Percentiles rank a stretch among this genome's conserved stretches.
These are phyloP conservation scores for Trichoderma atroviride DNA, from an alignment of 2,329 filamentous ascomycete species.

Conservation along the genomic window DNA sequence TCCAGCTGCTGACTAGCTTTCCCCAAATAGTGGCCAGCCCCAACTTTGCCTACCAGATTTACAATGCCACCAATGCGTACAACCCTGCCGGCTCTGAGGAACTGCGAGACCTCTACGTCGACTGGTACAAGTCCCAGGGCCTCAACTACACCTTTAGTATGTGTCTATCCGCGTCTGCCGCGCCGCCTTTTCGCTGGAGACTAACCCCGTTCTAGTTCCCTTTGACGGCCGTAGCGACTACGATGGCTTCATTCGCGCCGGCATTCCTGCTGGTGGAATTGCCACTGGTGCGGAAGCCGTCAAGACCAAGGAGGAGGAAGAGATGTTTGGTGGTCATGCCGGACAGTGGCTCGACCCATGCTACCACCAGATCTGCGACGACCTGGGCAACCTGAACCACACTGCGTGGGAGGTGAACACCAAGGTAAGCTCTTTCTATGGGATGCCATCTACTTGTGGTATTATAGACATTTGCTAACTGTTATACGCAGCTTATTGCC, in stretches of 20 bases:
- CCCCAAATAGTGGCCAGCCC: conserved; percentile 53
- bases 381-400: conserved; percentile 58
- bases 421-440: conserved; percentile 47
- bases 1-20: conserved; percentile 28
- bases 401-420: conserved; percentile 65
- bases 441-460: not conserved
- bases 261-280: conserved; percentile 74
- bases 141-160: conserved; percentile 65
- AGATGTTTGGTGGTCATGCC: conserved; percentile 70
- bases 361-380: conserved; percentile 66
- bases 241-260: conserved; percentile 71
- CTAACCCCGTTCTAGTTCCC: conserved; percentile 44
- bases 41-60: conserved; percentile 69
- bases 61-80: conserved; percentile 69
- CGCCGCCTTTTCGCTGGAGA: no score
- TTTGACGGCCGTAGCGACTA: conserved; percentile 84
- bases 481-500: conserved; percentile 58
- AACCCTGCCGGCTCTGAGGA: conserved; percentile 73
- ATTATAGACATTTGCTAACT: conserved; percentile 27
- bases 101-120: conserved; percentile 66
- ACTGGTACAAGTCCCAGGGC: conserved; percentile 65
- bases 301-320: conserved; percentile 69
- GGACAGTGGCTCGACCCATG: conserved; percentile 62
- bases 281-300: conserved; percentile 77
- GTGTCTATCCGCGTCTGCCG: not conserved